Evolutionary conservation across 2,329 filamentous ascomycete species (phyloP).

Genomic region (Pseudocercospora crystallina): DNA sequence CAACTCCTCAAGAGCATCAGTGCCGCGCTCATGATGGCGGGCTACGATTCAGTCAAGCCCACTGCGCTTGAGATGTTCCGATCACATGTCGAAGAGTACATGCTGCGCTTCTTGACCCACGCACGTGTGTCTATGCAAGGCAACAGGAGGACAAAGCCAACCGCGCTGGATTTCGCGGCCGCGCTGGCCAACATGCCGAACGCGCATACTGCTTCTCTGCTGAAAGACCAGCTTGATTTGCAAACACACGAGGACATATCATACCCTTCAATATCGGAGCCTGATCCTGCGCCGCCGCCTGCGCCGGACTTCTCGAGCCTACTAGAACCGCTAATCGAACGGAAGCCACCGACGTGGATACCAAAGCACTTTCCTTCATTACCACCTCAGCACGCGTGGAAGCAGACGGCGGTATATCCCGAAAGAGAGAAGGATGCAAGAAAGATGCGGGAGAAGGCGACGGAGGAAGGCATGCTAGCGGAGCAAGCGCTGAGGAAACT

Average conservation of each 20-base stretch:
- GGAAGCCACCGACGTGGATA: conserved; percentile 53
- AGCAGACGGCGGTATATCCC: conserved; percentile 58
- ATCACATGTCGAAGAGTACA: conserved; percentile 60
- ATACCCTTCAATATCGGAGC: conserved; percentile 42
- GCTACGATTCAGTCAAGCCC: conserved; percentile 57
- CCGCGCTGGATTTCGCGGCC: conserved; percentile 59
- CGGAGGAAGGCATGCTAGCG: conserved; percentile 64
- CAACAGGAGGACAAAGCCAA: conserved; percentile 55
- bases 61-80: conserved; percentile 58
- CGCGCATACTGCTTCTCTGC: conserved; percentile 38
- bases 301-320: conserved; percentile 48
- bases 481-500: conserved; percentile 65
- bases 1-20: conserved; percentile 58
- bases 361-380: conserved; percentile 62
- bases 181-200: conserved; percentile 45
- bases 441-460: conserved; percentile 57
- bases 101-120: conserved; percentile 53
- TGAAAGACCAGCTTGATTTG: conserved; percentile 42
- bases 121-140: conserved; percentile 60
- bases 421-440: conserved; percentile 60
- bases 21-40: conserved; percentile 50
- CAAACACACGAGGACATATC: conserved; percentile 35
- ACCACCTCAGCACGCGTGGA: conserved; percentile 65
- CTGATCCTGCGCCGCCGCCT: conserved; percentile 41
- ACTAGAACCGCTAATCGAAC: conserved; percentile 54